These are phyloP conservation scores for Penicillium salamii DNA, from an alignment of 495 filamentous ascomycete species.

Conservation along the genomic window DNA sequence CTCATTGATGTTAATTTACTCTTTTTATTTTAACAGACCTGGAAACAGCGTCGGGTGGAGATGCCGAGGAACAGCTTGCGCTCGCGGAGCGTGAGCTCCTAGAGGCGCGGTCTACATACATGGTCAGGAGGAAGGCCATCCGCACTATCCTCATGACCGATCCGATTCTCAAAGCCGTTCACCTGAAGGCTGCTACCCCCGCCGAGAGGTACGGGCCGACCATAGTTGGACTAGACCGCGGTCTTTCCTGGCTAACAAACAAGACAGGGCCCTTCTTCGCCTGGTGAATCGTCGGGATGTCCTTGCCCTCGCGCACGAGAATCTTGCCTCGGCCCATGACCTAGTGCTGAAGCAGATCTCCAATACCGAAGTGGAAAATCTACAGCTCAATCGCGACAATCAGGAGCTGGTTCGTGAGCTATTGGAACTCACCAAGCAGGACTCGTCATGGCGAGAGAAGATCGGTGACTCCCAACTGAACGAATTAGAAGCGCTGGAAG, in stretches of 20 bases:
- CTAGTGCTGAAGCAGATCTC: constrained; percentile 47
- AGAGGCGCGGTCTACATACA: constrained; percentile 65
- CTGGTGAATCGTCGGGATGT: constrained; percentile 65
- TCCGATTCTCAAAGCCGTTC: constrained; percentile 73
- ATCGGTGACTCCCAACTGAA: constrained; percentile 50
- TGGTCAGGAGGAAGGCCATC: constrained; percentile 63
- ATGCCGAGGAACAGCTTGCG: constrained; percentile 50
- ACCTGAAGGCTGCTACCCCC: constrained; percentile 62
- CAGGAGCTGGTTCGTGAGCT: constrained; percentile 57
- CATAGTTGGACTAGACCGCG: neutral
- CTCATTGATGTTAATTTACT: constrained; percentile 9
- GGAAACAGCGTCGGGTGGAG: constrained; percentile 35
- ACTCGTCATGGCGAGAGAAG: constrained; percentile 49
- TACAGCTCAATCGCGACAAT: constrained; percentile 56
- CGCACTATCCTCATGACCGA: constrained; percentile 65
- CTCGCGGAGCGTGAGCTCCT: constrained; percentile 62
- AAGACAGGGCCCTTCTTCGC: constrained; percentile 59
- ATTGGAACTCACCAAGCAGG: constrained; percentile 57
- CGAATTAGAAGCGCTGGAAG: constrained; percentile 55
- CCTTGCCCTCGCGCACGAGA: constrained; percentile 57
- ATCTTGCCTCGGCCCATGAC: constrained; percentile 50
- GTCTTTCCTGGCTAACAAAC: constrained; percentile 5
- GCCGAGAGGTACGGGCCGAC: constrained; percentile 58
- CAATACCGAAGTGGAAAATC: constrained; percentile 53
- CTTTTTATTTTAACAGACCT: constrained; percentile 19